phyloP scores from a whole-genome alignment of 2,329 filamentous ascomycete genomes.

The Zymoseptoria crescenta region DNA sequence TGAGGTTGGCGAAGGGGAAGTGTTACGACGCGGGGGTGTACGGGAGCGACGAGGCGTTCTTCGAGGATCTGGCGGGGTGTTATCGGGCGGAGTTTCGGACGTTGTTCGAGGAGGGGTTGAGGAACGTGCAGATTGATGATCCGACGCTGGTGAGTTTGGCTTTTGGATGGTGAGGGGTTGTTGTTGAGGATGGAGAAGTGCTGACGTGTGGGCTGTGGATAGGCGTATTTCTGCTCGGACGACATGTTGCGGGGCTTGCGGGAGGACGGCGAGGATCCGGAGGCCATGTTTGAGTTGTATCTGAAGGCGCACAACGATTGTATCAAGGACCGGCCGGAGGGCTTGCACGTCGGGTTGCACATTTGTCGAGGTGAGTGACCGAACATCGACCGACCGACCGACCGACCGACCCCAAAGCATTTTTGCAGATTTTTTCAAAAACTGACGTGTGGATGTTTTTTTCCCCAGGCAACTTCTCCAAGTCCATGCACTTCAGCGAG shows the following conservation, averaged over 20 bases:
- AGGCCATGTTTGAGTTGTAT: conserved; percentile 31
- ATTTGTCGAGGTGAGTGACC: conserved; percentile 29
- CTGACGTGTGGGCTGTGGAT: too few species aligned
- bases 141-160: conserved; percentile 22
- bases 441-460: too few species aligned
- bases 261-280: conserved; percentile 31
- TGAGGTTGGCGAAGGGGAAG: conserved; percentile 30
- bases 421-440: too few species aligned
- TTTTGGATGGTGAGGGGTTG: too few species aligned
- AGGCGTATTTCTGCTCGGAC: conserved; percentile 32
- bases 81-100: conserved; percentile 32
- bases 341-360: conserved; percentile 33
- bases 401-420: too few species aligned
- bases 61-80: conserved; percentile 29
- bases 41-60: conserved; percentile 29
- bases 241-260: conserved; percentile 30
- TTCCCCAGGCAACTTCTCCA: conserved; percentile 34
- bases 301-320: conserved; percentile 33
- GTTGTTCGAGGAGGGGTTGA: conserved; percentile 28
- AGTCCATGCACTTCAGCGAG: conserved; percentile 33
- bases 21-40: conserved; percentile 30
- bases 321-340: conserved; percentile 28
- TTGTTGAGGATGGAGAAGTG: too few species aligned
- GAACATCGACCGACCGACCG: not conserved
- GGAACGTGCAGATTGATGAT: conserved; percentile 33